phyloP scores from a whole-genome alignment of 1,139 yeast species.

The Debaryomyces fabryi region DNA sequence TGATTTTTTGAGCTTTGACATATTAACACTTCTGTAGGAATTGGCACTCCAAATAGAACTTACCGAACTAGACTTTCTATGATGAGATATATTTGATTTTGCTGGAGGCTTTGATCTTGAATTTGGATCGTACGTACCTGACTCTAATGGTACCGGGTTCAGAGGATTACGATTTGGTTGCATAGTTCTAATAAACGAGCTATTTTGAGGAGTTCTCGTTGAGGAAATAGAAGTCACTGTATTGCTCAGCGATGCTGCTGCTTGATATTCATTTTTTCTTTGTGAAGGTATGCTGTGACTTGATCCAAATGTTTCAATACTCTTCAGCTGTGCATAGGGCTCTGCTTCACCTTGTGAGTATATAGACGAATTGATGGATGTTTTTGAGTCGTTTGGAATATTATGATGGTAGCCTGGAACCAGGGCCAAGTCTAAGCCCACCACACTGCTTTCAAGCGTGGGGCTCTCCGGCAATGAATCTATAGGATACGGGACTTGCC shows the following conservation, averaged over 20 bases:
- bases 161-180: constrained; percentile 7
- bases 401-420: neutral
- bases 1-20: constrained; percentile 41
- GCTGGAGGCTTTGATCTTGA: neutral
- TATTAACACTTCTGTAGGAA: constrained; percentile 41
- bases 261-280: constrained; percentile 1
- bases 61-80: constrained; percentile 35
- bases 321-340: neutral
- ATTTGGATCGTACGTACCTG: neutral
- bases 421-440: constrained; percentile 3
- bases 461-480: constrained; percentile 16
- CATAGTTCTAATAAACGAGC: neutral
- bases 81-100: constrained; percentile 11
- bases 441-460: constrained; percentile 9
- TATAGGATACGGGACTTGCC: constrained; percentile 21
- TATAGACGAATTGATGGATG: constrained; percentile 6
- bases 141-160: neutral
- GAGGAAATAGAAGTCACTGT: neutral
- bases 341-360: constrained; percentile 1
- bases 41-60: constrained; percentile 40
- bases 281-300: neutral
- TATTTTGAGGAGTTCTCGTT: neutral
- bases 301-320: constrained; percentile 8
- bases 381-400: neutral
- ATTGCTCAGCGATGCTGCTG: neutral